A percentile compares a stretch with the other conserved stretches of the same genome.
Evolutionary conservation across 352 stramenopile genomes (phyloP).

Genomic region (Globisporangium orthogonon): DNA sequence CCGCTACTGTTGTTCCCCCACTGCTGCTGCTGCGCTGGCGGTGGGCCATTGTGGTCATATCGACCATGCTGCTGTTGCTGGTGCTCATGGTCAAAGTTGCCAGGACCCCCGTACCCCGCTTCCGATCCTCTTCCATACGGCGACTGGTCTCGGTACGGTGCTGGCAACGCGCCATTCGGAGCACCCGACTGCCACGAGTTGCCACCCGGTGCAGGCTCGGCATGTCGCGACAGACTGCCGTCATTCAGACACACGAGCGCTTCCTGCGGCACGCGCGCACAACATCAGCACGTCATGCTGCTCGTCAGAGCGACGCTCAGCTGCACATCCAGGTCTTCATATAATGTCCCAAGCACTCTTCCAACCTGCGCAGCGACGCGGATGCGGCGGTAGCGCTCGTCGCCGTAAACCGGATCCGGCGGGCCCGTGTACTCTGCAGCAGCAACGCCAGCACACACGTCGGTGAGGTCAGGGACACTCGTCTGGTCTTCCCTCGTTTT

Average conservation of each 20-base stretch:
- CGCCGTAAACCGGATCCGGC: conserved; percentile 68
- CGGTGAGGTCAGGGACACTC: not conserved
- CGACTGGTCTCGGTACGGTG: conserved; percentile 10
- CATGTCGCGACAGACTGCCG: conserved; percentile 44
- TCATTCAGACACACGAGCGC: conserved; percentile 75
- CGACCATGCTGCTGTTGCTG: conserved; percentile 10
- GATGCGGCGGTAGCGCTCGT: conserved; percentile 84
- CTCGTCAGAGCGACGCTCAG: too few species aligned
- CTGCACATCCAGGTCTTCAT: too few species aligned
- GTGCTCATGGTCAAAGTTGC: conserved; percentile 13
- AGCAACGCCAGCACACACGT: conserved; percentile 3
- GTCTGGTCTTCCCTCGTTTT: not conserved
- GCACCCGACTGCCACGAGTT: conserved; percentile 19
- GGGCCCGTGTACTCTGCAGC: conserved; percentile 66
- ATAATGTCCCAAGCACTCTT: not conserved
- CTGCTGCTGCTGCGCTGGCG: conserved; percentile 17
- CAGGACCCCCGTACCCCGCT: conserved; percentile 7
- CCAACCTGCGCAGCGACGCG: conserved; percentile 63
- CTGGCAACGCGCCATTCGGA: conserved; percentile 2
- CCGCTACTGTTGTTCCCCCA: conserved; percentile 32
- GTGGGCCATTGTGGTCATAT: conserved; percentile 6
- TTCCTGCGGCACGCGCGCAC: conserved; percentile 26
- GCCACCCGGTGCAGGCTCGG: conserved; percentile 18
- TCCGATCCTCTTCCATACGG: conserved; percentile 6
- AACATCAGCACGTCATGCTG: not conserved